Base-by-base conservation (phyloP, 805 yeast genomes). In the Brettanomyces sp. region DNA sequence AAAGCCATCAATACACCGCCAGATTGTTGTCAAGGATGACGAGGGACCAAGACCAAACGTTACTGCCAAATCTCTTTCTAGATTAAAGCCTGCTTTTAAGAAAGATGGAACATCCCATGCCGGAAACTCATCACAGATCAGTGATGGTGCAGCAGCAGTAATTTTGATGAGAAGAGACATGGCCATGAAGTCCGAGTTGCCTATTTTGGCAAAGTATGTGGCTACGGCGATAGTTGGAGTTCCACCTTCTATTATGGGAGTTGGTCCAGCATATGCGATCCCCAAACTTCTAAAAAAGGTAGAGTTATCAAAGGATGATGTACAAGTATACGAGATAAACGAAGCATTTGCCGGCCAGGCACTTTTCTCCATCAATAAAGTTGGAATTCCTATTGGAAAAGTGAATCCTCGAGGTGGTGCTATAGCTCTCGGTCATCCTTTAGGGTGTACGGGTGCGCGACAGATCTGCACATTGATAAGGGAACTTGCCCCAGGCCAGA, bases 331-430 rank as follows among this genome's bases (percentile, higher is more conserved):
- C 63, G 98, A 91, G 71, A 80, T 91, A 60, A 90, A 90, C 67
- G 98, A 91, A 72, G 97, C 98, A 1, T 91, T 91, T 67, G 97
- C 98, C 14, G 93, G 95, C 9, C 97, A 91, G 71, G 88, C 95
- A 46, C 66, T 91, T 45, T 90, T 75, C 69, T 82, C 90, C 45
- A 74, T 88, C 43, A 70, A 73, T 51, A 70, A 75, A 41, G 74
- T 77, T 54, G 79, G 83, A 43, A 78, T 91, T 49, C 90, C 89
- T 48, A 46, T 62, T 39, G 74, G 72, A 48, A 83, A 78, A 60
- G 90, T 89, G 52, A 89, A 89, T 70, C 90, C 95, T 52, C 80
- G 83, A 62, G 98, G 98, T 59, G 98, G 98, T 59, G 97, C 97
- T 42, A 90, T 91, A 56, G 96, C 97, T 5, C 67, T 90, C 50